Evolutionary conservation across 2,329 filamentous ascomycete species (phyloP).

Genomic region (Fusarium longipes): DNA sequence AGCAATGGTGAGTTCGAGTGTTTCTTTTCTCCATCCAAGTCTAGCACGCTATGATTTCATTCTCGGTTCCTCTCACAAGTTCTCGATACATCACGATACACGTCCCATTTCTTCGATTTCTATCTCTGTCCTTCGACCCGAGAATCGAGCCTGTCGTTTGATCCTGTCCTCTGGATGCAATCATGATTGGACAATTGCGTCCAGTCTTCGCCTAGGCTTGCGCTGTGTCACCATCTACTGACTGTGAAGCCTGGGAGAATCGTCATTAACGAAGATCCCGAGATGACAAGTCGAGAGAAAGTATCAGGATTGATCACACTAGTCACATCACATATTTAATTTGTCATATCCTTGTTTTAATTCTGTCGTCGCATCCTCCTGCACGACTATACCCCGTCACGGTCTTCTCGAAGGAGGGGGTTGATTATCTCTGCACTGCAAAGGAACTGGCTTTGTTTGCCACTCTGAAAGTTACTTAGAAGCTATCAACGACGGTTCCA

Average conservation of each 20-base stretch:
- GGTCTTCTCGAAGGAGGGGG: neutral
- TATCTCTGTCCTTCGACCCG: neutral
- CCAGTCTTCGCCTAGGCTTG: slow-evolving; percentile 15
- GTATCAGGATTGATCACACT: too few species aligned
- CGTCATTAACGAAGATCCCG: neutral
- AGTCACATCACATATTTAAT: too few species aligned
- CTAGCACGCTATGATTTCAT: neutral
- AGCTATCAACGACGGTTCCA: neutral
- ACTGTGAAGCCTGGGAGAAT: neutral
- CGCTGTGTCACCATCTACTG: slow-evolving; percentile 17
- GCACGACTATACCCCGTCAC: neutral
- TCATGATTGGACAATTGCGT: slow-evolving; percentile 7
- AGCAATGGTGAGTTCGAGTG: slow-evolving; percentile 76
- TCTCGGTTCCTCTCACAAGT: neutral
- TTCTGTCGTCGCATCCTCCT: neutral
- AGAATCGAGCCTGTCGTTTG: slow-evolving; percentile 8
- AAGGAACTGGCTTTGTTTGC: neutral
- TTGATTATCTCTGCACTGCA: neutral
- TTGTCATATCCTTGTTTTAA: neutral
- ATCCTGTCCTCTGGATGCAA: neutral
- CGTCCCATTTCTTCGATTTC: neutral
- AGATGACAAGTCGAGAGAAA: too few species aligned
- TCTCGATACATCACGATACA: neutral
- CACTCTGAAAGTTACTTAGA: neutral
- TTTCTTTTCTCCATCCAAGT: neutral